A percentile compares a stretch with the other conserved stretches of the same genome.
Conservation (phyloP, 2,329 filamentous ascomycete genomes). For the Colletotrichum lentis region DNA sequence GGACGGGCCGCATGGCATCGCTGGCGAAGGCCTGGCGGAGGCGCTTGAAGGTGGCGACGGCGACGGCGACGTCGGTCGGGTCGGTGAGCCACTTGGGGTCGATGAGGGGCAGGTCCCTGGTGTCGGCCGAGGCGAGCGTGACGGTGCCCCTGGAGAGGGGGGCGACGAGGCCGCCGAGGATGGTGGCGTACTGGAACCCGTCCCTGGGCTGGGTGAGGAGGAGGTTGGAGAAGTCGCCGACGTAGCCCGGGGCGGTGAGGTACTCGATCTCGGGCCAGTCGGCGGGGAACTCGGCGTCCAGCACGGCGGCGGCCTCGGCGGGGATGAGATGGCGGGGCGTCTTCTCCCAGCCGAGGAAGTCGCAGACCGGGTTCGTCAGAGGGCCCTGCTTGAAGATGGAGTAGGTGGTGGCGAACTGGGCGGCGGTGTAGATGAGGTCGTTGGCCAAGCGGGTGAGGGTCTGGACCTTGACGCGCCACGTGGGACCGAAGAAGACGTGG, state of each 20-base stretch:
- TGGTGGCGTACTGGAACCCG: conserved; percentile 40
- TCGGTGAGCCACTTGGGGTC: conserved; percentile 57
- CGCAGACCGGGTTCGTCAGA: conserved; percentile 39
- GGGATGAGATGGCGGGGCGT: conserved; percentile 33
- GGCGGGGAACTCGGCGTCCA: conserved; percentile 16
- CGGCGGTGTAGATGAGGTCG: conserved; percentile 19
- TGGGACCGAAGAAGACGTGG: conserved; percentile 67
- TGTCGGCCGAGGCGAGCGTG: conserved; percentile 49
- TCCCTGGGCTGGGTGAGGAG: conserved; percentile 24
- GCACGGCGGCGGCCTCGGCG: conserved; percentile 4
- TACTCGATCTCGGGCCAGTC: conserved; percentile 36
- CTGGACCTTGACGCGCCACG: conserved; percentile 38
- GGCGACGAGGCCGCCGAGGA: conserved; percentile 46
- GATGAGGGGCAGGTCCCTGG: conserved; percentile 52
- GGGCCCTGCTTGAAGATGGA: conserved; percentile 32
- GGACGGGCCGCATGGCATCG: conserved; percentile 43
- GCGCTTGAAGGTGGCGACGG: conserved; percentile 54
- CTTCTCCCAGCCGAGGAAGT: conserved; percentile 42
- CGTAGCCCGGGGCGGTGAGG: conserved; percentile 36
- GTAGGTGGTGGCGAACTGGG: conserved; percentile 13
- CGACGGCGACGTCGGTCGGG: conserved; percentile 54
- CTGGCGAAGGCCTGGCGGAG: conserved; percentile 49
- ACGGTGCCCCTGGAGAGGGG: conserved; percentile 56
- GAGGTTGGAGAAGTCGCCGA: conserved; percentile 37
- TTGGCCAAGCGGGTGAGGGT: conserved; percentile 36